Evolutionary conservation across 1,284 basidiomycete species (phyloP).

Genomic region (Grifola frondosa): DNA sequence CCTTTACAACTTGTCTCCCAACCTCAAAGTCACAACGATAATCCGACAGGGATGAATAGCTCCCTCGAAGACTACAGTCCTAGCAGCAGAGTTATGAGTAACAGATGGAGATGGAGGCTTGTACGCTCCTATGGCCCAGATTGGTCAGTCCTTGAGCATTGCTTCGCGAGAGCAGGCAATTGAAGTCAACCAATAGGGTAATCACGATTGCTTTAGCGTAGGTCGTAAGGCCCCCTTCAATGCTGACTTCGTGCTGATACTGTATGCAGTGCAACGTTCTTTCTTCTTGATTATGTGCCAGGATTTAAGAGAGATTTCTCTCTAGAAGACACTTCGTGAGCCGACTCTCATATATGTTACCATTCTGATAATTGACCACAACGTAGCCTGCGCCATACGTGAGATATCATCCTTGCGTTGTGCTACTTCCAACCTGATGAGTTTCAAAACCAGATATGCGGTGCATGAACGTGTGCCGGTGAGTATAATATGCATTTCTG

Average conservation of each 20-base stretch:
- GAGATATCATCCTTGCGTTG: constrained; percentile 27
- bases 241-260: constrained; percentile 3
- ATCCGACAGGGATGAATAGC: background rate
- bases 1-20: constrained; percentile 5
- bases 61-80: background rate
- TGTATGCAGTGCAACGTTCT: constrained; percentile 57
- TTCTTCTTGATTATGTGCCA: constrained; percentile 66
- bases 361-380: background rate
- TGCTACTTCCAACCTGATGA: no score
- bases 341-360: constrained; percentile 9
- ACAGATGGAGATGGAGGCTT: constrained; percentile 28
- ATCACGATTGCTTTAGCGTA: constrained; percentile 72
- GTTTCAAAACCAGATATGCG: constrained; percentile 64
- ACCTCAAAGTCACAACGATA: background rate
- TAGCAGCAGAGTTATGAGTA: background rate
- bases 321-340: constrained; percentile 74
- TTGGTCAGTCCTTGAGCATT: constrained; percentile 49
- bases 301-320: constrained; percentile 89
- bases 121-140: constrained; percentile 68
- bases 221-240: constrained; percentile 30
- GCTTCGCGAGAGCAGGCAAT: background rate
- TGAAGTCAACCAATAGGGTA: constrained; percentile 43
- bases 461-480: constrained; percentile 85
- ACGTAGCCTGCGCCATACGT: constrained; percentile 57
- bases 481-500: constrained; percentile 22